Evolutionary conservation across 495 filamentous ascomycete species (phyloP).

Genomic region (Podospora fimiseda): DNA sequence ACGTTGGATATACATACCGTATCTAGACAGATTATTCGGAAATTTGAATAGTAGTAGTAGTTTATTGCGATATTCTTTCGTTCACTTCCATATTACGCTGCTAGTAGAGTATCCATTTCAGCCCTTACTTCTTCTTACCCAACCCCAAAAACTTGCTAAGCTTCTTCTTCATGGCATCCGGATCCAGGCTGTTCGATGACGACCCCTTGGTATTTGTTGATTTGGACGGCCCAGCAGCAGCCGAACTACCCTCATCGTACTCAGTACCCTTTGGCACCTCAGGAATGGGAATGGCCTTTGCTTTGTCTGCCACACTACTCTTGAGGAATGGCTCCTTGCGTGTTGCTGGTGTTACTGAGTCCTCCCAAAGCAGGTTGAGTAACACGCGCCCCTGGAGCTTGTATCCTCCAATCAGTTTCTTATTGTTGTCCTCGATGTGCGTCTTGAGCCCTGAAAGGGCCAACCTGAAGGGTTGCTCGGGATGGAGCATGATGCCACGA

Average conservation of each 20-base stretch:
- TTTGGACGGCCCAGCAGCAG: slow-evolving; percentile 22
- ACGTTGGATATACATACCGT: too few relatives aligned
- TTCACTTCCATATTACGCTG: too few relatives aligned
- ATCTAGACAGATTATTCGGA: too few relatives aligned
- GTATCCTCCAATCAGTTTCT: slow-evolving; percentile 63
- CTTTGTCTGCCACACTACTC: slow-evolving; percentile 56
- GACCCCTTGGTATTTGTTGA: slow-evolving; percentile 42
- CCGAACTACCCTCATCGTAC: slow-evolving; percentile 36
- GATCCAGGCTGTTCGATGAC: slow-evolving; percentile 35
- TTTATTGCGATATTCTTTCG: too few relatives aligned
- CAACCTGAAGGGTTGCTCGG: slow-evolving; percentile 43
- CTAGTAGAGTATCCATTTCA: background rate
- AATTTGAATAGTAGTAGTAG: too few relatives aligned
- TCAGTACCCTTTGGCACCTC: slow-evolving; percentile 35
- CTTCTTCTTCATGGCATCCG: slow-evolving; percentile 39
- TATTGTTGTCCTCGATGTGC: slow-evolving; percentile 30
- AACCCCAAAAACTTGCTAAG: slow-evolving; percentile 69
- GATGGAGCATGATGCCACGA: slow-evolving; percentile 41
- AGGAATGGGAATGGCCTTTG: slow-evolving; percentile 54
- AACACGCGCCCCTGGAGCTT: slow-evolving; percentile 62
- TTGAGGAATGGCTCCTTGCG: slow-evolving; percentile 56
- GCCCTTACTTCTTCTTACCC: slow-evolving; percentile 41
- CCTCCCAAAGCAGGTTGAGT: slow-evolving; percentile 73
- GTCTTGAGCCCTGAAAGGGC: slow-evolving; percentile 31
- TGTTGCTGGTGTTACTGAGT: slow-evolving; percentile 41